phyloP scores from a whole-genome alignment of 306 rosid genomes.

The Betula pendula region DNA sequence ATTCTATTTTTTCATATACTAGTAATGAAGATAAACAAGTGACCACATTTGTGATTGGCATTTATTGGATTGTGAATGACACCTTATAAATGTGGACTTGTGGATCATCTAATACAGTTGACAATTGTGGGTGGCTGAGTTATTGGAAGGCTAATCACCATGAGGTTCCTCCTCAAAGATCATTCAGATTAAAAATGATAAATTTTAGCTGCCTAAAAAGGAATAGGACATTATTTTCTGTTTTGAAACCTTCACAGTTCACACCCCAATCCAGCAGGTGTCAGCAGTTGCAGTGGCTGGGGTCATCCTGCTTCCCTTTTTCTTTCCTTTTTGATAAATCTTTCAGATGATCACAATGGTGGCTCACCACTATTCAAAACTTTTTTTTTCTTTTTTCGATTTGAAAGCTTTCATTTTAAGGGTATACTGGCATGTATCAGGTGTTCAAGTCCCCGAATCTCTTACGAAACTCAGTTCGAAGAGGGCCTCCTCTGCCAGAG shows the following conservation, averaged over 20 bases:
- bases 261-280: neutral
- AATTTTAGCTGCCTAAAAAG: neutral
- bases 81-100: neutral
- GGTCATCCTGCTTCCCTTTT: neutral
- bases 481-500: conserved; percentile 45
- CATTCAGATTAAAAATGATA: neutral
- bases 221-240: neutral
- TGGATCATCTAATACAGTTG: neutral
- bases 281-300: neutral
- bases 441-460: conserved; percentile 72
- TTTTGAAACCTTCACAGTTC: neutral
- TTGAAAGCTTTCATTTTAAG: neutral
- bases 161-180: neutral
- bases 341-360: neutral
- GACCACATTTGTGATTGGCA: neutral
- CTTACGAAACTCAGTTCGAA: conserved; percentile 45
- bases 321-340: neutral
- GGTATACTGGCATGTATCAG: conserved; percentile 41
- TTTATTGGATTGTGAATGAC: neutral
- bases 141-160: neutral
- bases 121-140: neutral
- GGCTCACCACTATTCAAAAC: neutral
- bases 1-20: neutral
- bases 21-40: neutral
- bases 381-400: neutral